Percentiles rank a stretch among this genome's conserved stretches.
phyloP scores from a whole-genome alignment of 306 rosid genomes.

The Quercus glauca region DNA sequence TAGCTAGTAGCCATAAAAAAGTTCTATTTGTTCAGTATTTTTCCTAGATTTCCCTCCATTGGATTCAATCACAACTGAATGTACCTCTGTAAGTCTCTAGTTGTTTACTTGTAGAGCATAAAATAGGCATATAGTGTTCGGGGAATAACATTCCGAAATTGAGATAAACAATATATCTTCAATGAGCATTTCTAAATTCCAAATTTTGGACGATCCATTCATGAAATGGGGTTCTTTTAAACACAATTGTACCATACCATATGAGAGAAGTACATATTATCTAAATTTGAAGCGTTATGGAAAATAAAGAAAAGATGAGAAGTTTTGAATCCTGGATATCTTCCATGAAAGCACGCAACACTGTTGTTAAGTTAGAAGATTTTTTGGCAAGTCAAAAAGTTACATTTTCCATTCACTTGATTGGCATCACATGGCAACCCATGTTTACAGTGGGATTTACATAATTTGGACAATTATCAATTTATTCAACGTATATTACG shows the following conservation, averaged over 20 bases:
- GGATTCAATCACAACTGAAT: not conserved
- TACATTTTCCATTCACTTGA: too few species aligned
- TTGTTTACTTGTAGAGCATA: not conserved
- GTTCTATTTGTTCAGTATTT: not conserved
- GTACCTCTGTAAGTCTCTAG: not conserved
- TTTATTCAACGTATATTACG: too few species aligned
- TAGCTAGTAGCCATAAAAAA: constrained; percentile 9
- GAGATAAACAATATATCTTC: not conserved
- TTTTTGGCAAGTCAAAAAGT: too few species aligned
- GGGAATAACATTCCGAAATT: not conserved
- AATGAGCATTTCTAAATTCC: not conserved
- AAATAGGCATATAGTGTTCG: not conserved
- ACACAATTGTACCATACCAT: not conserved
- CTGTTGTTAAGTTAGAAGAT: too few species aligned
- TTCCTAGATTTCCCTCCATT: not conserved
- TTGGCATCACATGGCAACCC: too few species aligned
- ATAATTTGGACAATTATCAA: too few species aligned
- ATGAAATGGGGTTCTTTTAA: not conserved
- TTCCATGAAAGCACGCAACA: too few species aligned
- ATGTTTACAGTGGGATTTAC: too few species aligned
- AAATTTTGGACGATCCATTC: not conserved
- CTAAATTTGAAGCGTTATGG: too few species aligned
- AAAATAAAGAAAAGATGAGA: too few species aligned
- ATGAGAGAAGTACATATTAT: not conserved
- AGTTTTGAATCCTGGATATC: too few species aligned